A percentile compares a stretch with the other conserved stretches of the same genome.
Evolutionary conservation across 257 asterid genomes (phyloP).

Genomic region (Gardenia jasminoides): DNA sequence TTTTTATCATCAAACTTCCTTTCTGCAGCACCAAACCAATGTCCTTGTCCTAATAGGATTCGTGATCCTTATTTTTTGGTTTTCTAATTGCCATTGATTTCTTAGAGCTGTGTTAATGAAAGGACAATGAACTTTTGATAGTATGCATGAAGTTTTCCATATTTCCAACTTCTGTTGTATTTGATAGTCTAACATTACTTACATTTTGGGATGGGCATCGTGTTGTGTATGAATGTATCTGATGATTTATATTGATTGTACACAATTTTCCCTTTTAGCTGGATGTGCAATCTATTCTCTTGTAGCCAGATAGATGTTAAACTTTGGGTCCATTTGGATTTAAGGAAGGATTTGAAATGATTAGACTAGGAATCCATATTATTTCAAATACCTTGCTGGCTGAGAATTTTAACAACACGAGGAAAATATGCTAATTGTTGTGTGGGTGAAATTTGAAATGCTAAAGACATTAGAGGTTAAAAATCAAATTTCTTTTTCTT

Average conservation of each 20-base stretch:
- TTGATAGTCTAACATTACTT: too few species aligned
- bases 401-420: too few species aligned
- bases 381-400: too few species aligned
- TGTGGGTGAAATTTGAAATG: too few species aligned
- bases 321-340: not conserved
- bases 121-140: not conserved
- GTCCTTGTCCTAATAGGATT: not conserved
- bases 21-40: not conserved
- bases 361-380: too few species aligned
- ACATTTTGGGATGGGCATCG: not conserved
- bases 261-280: too few species aligned
- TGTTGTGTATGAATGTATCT: not conserved
- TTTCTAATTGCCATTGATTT: not conserved
- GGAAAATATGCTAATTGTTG: too few species aligned
- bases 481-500: too few species aligned
- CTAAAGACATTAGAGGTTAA: too few species aligned
- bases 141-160: not conserved
- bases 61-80: not conserved
- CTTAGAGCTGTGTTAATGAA: not conserved
- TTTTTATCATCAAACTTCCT: not conserved
- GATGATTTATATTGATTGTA: not conserved
- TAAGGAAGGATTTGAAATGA: too few species aligned
- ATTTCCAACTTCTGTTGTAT: not conserved
- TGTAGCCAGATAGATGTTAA: not conserved
- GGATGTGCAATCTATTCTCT: too few species aligned